Conservation (phyloP, 257 asterid genomes). For the Buddleja alternifolia region DNA sequence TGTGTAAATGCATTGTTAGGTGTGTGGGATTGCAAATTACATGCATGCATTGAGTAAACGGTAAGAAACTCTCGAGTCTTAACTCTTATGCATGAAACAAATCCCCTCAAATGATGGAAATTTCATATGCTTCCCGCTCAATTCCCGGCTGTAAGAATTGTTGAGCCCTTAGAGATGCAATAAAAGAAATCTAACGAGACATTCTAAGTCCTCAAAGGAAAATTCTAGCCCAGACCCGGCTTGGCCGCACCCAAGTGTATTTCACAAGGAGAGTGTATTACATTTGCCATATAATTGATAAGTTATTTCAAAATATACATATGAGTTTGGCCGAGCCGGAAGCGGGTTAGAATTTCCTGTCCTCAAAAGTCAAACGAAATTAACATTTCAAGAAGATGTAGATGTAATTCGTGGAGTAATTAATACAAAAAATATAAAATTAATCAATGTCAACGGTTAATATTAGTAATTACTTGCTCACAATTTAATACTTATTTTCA, state of each 20-base stretch:
- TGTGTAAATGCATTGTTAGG: slow-evolving; percentile 28
- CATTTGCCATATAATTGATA: too few relatives aligned
- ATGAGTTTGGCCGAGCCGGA: too few relatives aligned
- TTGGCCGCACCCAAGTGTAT: too few relatives aligned
- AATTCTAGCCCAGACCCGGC: too few relatives aligned
- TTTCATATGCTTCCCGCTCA: slow-evolving; percentile 37
- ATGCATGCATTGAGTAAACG: slow-evolving; percentile 41
- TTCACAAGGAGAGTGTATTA: too few relatives aligned
- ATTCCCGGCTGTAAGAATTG: slow-evolving; percentile 35
- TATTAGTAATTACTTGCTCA: too few relatives aligned
- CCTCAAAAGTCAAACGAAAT: slow-evolving; percentile 7
- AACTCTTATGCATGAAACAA: slow-evolving; percentile 19
- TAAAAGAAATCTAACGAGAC: neutral
- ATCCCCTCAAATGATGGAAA: slow-evolving; percentile 30
- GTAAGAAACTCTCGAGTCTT: slow-evolving; percentile 40
- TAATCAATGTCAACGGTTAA: neutral
- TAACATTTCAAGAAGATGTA: slow-evolving; percentile 21
- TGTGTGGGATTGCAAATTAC: slow-evolving; percentile 16
- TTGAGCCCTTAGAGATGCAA: neutral
- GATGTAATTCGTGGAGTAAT: neutral
- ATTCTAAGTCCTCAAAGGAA: slow-evolving; percentile 15
- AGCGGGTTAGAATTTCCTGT: too few relatives aligned
- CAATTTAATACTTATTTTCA: too few relatives aligned
- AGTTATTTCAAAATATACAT: too few relatives aligned
- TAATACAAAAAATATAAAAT: neutral